Conservation (phyloP, 2,329 filamentous ascomycete genomes). For the Tolypocladium ovalisporum region DNA sequence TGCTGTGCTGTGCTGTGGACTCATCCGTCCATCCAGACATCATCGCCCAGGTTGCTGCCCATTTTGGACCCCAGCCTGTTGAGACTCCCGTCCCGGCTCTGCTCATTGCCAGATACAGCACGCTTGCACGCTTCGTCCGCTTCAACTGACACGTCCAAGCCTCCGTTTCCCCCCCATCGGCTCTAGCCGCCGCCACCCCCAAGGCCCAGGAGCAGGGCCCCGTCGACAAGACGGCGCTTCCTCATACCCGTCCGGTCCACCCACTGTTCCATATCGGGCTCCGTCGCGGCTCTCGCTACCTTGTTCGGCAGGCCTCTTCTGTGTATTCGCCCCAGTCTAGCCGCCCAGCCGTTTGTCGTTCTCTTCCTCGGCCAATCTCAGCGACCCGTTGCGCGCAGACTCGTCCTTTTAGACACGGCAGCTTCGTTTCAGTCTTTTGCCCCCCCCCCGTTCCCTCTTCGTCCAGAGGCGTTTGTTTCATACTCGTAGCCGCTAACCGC, state of each 20-base stretch:
- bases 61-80: neutral
- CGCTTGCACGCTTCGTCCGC: neutral
- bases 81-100: no score
- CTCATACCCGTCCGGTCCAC: neutral
- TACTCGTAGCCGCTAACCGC: conserved; percentile 3
- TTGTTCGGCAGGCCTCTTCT: neutral
- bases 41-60: neutral
- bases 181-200: neutral
- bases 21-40: neutral
- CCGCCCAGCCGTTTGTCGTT: conserved; percentile 6
- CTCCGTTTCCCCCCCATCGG: neutral
- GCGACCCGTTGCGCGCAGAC: conserved; percentile 26
- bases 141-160: neutral
- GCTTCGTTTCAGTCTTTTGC: conserved; percentile 36
- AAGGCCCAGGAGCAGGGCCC: neutral
- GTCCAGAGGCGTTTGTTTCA: conserved; percentile 17
- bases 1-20: no score
- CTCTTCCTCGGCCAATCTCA: conserved; percentile 37
- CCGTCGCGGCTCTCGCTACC: neutral
- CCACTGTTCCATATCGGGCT: neutral
- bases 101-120: neutral
- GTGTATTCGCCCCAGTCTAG: conserved; percentile 1
- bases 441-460: conserved; percentile 17
- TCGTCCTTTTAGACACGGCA: conserved; percentile 37
- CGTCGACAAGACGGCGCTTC: neutral